Base-by-base conservation (phyloP, 73 alveolate genomes). In the Symbiodinium natans region DNA sequence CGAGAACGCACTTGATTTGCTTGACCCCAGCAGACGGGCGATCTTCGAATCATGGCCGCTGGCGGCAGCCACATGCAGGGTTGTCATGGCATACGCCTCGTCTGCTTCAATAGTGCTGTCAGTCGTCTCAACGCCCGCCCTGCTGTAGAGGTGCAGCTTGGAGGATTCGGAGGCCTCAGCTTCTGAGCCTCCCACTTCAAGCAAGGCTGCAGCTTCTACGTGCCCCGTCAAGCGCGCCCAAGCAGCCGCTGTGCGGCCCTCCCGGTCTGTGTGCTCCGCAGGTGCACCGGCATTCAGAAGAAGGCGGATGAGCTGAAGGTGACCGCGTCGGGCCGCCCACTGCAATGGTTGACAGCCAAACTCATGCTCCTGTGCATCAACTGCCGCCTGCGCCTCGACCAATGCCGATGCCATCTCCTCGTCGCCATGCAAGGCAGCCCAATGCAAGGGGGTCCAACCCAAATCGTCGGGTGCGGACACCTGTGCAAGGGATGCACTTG, bases 251-350 rank as follows among this genome's bases (percentile, higher is more conserved):
- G 97, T 90, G 88, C 97, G 97, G 13, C 52, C 46, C 77, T 90
- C 89, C 52, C 34, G 34, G 77, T 90, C 97, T 21, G 34, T 34
- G 59, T 36, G 34, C 63, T 27, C 59, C 42, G 74, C 73, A 33
- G 40, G 19, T 23, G 97, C 97, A 17, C 97, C 97, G 27, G 46
- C 38, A 9, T 29, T 34, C 41, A 90, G 56, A 31, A 90, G 77
- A 41, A 90, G 56, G 27, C 80, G 87, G 54, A 90, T 41, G 77
- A 90, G 87, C 97, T 73, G 89, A 31, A 90, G 48, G 77, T 90
- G 97, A 27, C 97, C 97, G 33, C 97, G 83, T 11, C 97, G 77
- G 8, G 97, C 97, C 41, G 97, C 97, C 97, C 97, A 90, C 54
- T 73, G 89, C 88, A 90, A 73, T n/a, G 97, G 88, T 40, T 71